These are phyloP conservation scores for Asterochloris sp. DNA, from an alignment of 139 green algal genomes.

Conservation along the genomic window DNA sequence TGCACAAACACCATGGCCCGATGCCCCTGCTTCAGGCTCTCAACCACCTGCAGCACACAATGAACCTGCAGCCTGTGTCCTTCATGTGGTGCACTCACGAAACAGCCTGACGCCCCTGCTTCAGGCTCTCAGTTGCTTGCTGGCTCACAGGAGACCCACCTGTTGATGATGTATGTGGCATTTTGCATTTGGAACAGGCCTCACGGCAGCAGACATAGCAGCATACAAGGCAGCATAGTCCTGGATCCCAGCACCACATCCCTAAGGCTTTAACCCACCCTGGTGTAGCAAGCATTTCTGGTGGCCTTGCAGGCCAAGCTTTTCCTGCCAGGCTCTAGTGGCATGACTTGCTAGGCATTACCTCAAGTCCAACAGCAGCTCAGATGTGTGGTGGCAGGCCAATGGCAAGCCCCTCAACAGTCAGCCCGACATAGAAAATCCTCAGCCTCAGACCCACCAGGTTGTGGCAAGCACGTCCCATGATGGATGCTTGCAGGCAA, in stretches of 20 bases:
- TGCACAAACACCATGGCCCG: constrained; percentile 99
- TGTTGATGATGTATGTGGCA: neutral
- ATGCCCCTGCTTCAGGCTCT: constrained; percentile 77
- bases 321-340: no score
- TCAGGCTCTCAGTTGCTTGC: constrained; percentile 73
- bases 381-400: no score
- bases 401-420: neutral
- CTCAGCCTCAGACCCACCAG: neutral
- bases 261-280: no score
- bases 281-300: no score
- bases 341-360: no score
- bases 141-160: neutral
- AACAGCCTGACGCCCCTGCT: constrained; percentile 93
- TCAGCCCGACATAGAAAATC: neutral
- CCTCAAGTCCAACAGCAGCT: no score
- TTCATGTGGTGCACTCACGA: constrained; percentile 98
- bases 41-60: constrained; percentile 51
- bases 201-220: no score
- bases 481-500: neutral
- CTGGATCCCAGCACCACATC: no score
- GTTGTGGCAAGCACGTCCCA: neutral
- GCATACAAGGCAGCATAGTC: no score
- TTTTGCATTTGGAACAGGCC: no score
- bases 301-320: no score
- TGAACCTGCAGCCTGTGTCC: constrained; percentile 60